A percentile compares a stretch with the other conserved stretches of the same genome.
These are phyloP conservation scores for Aristolochia contorta DNA, from an alignment of 164 flowering plant genomes.

Conservation along the genomic window DNA sequence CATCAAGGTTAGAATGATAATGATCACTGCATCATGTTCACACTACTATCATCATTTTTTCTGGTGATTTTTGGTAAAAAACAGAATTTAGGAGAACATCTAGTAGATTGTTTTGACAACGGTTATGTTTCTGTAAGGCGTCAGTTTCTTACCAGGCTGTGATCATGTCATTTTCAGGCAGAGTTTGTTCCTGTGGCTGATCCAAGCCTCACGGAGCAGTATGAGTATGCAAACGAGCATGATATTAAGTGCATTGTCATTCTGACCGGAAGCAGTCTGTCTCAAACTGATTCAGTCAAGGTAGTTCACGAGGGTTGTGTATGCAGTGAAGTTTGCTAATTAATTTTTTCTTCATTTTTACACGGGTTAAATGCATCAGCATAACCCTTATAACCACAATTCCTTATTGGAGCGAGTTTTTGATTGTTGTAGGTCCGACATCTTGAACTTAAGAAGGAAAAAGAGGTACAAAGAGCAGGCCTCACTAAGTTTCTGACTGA, in stretches of 20 bases:
- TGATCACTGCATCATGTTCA: background rate
- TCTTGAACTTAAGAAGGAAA: conserved; percentile 86
- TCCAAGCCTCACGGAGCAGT: conserved; percentile 95
- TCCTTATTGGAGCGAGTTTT: background rate
- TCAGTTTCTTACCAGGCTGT: no score
- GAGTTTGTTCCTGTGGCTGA: conserved; percentile 73
- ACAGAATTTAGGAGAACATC: no score
- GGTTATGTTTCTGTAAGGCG: no score
- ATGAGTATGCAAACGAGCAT: conserved; percentile 95
- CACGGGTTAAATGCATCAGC: no score
- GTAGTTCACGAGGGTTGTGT: conserved; percentile 10
- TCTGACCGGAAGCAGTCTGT: conserved; percentile 60
- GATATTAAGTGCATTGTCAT: conserved; percentile 85
- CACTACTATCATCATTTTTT: background rate
- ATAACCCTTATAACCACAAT: no score
- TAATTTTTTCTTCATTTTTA: no score
- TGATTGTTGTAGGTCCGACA: conserved; percentile 61
- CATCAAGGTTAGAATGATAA: conserved; percentile 44
- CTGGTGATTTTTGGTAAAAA: background rate
- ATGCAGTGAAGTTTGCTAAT: background rate
- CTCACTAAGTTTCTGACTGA: conserved; percentile 62
- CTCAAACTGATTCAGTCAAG: conserved; percentile 64
- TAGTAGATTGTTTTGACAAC: no score
- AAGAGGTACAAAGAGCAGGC: conserved; percentile 47
- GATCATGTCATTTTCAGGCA: conserved; percentile 43